Base-by-base conservation (phyloP, 345 rosid species). In the Pistacia atlantica region DNA sequence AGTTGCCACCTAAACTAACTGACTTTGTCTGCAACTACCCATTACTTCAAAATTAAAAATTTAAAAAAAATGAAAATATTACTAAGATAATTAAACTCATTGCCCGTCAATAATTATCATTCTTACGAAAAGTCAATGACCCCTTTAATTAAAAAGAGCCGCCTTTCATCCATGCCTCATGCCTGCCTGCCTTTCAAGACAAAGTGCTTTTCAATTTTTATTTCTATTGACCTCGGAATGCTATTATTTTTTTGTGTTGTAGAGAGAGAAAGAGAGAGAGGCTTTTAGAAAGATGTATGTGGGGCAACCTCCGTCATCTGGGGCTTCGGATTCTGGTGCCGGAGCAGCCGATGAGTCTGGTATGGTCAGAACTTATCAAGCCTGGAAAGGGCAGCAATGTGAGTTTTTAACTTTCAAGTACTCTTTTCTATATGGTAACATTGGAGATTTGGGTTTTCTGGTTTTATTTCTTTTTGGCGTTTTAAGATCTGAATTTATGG, bases 371-470 rank as follows among this genome's bases (percentile, higher is more conserved):
- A 86, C 90, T 69, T 91, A 91, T 71, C 85, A 85, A 78, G 90
- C 87, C 14, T 93, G 97, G 97, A 89, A 91, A 84, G 96, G 96
- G 96, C 77, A 91, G 88, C 70, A 93, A 93, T 84, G 96, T 91
- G 80, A 91, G 89, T 51, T 72, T 17, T 58, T 70, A 31, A 35
- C 45, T 65, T 33, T 75, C 46, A 42, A 42, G 46, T 42, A 42
- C 6, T 42, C 46, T 0, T 42, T 42, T 42, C 8, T 42, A 42
- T 42, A 42, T 42, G 46, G 46, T 42, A 42, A 6, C 8, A 42
- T 6, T 42, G 6, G 46, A 42, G 46, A 42, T 42, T 42, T 31
- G 33, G 33, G 66, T 80, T 38, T 28, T 31, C 11, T 68, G 9
- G 33, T 55, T 16, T 71, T 42, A 57, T n/a, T 79, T 31, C 55